These are phyloP conservation scores for Oryza brachyantha DNA, from an alignment of 176 grass and related monocot species.

Conservation along the genomic window DNA sequence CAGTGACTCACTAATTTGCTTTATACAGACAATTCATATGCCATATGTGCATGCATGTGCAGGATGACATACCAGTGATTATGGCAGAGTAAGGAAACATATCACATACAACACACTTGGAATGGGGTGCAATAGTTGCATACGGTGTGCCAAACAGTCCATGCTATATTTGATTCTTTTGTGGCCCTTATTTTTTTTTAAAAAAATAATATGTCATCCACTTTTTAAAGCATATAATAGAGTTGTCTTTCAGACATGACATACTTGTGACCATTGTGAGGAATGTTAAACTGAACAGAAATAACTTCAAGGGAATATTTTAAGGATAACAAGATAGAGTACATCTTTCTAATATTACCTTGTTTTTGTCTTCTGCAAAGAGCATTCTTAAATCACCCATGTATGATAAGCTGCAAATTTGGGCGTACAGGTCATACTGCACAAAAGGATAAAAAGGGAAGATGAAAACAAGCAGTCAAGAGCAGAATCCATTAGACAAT, in stretches of 20 bases:
- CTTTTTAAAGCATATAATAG: not conserved
- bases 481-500: not conserved
- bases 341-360: constrained; percentile 39
- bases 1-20: not conserved
- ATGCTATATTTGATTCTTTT: not conserved
- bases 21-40: not conserved
- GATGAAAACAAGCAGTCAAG: constrained; percentile 20
- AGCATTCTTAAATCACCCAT: constrained; percentile 95
- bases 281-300: constrained; percentile 13
- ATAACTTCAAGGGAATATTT: not conserved
- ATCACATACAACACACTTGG: not conserved
- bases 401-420: constrained; percentile 88
- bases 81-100: not conserved
- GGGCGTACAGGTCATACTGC: constrained; percentile 80
- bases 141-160: not conserved
- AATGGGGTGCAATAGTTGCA: not conserved
- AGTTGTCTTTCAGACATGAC: not conserved
- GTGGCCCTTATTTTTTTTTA: not conserved
- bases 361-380: constrained; percentile 93
- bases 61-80: not conserved
- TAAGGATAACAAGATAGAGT: not conserved
- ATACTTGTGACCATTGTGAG: not conserved
- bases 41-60: not conserved
- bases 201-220: not conserved
- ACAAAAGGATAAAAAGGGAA: constrained; percentile 8